A percentile compares a stretch with the other conserved stretches of the same genome.
Conservation (phyloP, 371 early-diverging fungal genomes). For the Zychaea mexicana region DNA sequence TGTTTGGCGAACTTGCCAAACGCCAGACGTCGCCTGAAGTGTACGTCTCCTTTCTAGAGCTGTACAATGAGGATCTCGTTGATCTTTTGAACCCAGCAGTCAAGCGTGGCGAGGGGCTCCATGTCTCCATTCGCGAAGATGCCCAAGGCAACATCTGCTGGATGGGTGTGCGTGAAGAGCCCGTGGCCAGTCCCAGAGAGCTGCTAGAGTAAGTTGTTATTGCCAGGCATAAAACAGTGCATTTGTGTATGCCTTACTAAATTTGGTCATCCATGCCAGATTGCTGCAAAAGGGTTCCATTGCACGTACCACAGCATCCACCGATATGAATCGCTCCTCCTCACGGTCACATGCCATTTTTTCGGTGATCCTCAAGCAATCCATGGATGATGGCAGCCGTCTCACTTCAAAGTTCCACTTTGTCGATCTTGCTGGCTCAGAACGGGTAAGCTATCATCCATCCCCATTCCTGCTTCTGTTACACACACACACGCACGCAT, state of each 20-base stretch:
- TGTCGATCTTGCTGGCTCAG: slow-evolving; percentile 97
- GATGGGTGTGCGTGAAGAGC: slow-evolving; percentile 84
- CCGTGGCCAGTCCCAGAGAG: slow-evolving; percentile 72
- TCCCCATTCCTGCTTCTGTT: background rate
- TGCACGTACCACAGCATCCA: slow-evolving; percentile 91
- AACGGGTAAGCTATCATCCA: slow-evolving; percentile 46
- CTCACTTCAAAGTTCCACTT: slow-evolving; percentile 87
- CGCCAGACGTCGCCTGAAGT: slow-evolving; percentile 67
- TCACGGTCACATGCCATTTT: slow-evolving; percentile 99
- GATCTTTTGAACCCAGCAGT: slow-evolving; percentile 77
- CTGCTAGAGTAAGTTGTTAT: slow-evolving; percentile 57
- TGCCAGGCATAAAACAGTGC: background rate
- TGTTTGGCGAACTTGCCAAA: slow-evolving; percentile 55
- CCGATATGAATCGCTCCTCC: slow-evolving; percentile 95
- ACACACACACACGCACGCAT: too few relatives aligned
- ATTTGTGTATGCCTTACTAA: background rate
- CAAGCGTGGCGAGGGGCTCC: slow-evolving; percentile 13
- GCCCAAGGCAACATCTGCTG: slow-evolving; percentile 86
- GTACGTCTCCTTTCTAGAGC: slow-evolving; percentile 85
- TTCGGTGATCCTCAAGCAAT: slow-evolving; percentile 72
- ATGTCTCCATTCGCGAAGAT: slow-evolving; percentile 85
- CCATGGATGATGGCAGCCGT: slow-evolving; percentile 24
- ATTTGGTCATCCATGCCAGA: slow-evolving; percentile 14
- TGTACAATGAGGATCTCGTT: slow-evolving; percentile 97
- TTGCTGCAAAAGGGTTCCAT: slow-evolving; percentile 74